These are phyloP conservation scores for Cyberlindnera saturnus DNA, from an alignment of 805 yeast genomes.

Conservation along the genomic window DNA sequence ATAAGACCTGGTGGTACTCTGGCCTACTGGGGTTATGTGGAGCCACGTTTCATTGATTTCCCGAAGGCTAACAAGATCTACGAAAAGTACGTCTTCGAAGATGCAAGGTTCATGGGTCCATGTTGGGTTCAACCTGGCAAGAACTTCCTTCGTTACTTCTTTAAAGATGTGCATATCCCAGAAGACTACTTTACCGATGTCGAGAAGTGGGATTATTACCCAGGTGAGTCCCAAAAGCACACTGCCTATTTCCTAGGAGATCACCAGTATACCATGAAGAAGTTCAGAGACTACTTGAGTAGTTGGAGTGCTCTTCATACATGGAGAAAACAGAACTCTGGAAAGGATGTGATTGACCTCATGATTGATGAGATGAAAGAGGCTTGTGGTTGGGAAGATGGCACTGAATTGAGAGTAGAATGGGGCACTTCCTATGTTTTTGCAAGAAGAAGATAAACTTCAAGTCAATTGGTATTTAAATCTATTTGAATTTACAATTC, in stretches of 20 bases:
- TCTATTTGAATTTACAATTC: too few relatives aligned
- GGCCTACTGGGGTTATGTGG: slow-evolving; percentile 69
- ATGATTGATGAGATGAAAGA: slow-evolving; percentile 38
- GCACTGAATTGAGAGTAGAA: slow-evolving; percentile 36
- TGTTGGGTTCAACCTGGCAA: slow-evolving; percentile 69
- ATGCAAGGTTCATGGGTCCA: slow-evolving; percentile 45
- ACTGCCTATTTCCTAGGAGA: slow-evolving; percentile 32
- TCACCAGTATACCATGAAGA: slow-evolving; percentile 38
- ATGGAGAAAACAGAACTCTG: slow-evolving; percentile 41
- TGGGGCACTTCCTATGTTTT: slow-evolving; percentile 54
- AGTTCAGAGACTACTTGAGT: slow-evolving; percentile 43
- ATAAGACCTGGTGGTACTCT: slow-evolving; percentile 57
- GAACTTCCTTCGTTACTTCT: slow-evolving; percentile 36
- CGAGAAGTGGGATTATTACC: slow-evolving; percentile 28
- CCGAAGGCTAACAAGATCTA: slow-evolving; percentile 53
- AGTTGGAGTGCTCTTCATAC: slow-evolving; percentile 68
- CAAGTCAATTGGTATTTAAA: background rate
- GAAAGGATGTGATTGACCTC: slow-evolving; percentile 42
- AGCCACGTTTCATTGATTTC: slow-evolving; percentile 51
- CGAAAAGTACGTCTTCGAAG: slow-evolving; percentile 43
- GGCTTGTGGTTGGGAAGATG: slow-evolving; percentile 40
- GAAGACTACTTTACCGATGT: slow-evolving; percentile 36
- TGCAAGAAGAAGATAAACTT: slow-evolving; percentile 27
- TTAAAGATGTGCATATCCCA: slow-evolving; percentile 40
- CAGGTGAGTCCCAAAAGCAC: slow-evolving; percentile 17